A percentile compares a stretch with the other conserved stretches of the same genome.
phyloP scores from a whole-genome alignment of 2,329 filamentous ascomycete genomes.

The Fusarium tuaranense region DNA sequence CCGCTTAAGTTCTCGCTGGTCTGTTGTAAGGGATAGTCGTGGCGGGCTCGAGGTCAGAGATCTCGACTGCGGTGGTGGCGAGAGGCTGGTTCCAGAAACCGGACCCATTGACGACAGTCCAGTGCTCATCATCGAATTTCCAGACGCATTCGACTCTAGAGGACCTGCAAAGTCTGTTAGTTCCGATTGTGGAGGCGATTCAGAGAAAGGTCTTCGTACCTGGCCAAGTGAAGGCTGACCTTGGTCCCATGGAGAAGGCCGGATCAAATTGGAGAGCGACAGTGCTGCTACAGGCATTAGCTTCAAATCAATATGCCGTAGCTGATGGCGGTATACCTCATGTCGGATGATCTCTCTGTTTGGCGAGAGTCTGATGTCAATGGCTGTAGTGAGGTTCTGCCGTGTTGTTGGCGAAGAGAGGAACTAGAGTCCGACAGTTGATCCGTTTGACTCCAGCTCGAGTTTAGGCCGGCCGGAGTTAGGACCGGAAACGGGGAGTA shows the following conservation, averaged over 20 bases:
- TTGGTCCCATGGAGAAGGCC: constrained; percentile 63
- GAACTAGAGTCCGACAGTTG: constrained; percentile 33
- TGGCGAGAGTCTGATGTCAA: constrained; percentile 26
- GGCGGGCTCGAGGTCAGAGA: constrained; percentile 71
- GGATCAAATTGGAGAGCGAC: constrained; percentile 65
- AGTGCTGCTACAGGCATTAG: constrained; percentile 51
- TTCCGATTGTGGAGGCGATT: not conserved
- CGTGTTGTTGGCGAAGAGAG: constrained; percentile 32
- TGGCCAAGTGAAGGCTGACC: constrained; percentile 64
- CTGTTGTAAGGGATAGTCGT: constrained; percentile 64
- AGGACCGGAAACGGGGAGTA: constrained; percentile 42
- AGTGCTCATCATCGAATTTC: constrained; percentile 55
- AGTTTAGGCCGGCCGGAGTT: constrained; percentile 34
- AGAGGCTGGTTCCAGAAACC: constrained; percentile 63
- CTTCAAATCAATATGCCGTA: not conserved
- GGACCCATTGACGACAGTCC: constrained; percentile 60
- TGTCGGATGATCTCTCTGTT: constrained; percentile 29
- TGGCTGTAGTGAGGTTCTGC: constrained; percentile 19
- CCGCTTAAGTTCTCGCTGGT: constrained; percentile 72
- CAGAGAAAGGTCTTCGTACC: constrained; percentile 48
- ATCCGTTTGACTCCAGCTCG: constrained; percentile 39
- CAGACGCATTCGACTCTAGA: constrained; percentile 51
- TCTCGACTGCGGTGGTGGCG: constrained; percentile 61
- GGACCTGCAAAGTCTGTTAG: constrained; percentile 37
- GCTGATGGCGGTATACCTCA: constrained; percentile 36